Evolutionary conservation across 129 eudicot species (phyloP).

Genomic region (Oenanthe sinensis): DNA sequence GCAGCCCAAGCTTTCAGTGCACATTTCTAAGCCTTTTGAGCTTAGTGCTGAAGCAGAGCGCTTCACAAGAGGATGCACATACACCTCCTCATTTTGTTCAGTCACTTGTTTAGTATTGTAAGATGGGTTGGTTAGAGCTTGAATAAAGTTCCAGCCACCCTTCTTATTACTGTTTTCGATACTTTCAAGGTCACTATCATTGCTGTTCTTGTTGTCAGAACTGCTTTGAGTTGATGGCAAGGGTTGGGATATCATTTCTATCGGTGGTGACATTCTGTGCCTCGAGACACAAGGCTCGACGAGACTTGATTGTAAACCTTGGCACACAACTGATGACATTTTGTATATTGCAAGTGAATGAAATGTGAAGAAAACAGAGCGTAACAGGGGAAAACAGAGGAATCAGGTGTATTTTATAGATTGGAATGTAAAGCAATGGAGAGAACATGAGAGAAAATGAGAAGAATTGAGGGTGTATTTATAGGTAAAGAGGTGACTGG

Average conservation of each 20-base stretch:
- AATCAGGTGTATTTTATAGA: background rate
- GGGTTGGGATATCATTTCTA: constrained; percentile 11
- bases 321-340: constrained; percentile 44
- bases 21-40: constrained; percentile 74
- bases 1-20: constrained; percentile 89
- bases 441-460: constrained; percentile 35
- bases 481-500: constrained; percentile 35
- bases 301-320: constrained; percentile 48
- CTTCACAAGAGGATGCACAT: constrained; percentile 69
- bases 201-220: background rate
- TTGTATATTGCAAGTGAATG: background rate
- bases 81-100: constrained; percentile 24
- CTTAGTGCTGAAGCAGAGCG: constrained; percentile 49
- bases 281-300: constrained; percentile 27
- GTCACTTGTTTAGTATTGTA: constrained; percentile 2
- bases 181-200: constrained; percentile 20
- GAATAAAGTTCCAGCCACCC: constrained; percentile 40
- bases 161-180: background rate
- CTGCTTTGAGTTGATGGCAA: constrained; percentile 14
- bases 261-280: constrained; percentile 29
- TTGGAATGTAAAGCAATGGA: constrained; percentile 2
- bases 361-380: constrained; percentile 15
- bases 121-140: constrained; percentile 33
- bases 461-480: constrained; percentile 36
- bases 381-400: constrained; percentile 26